phyloP scores from a whole-genome alignment of 177 flowering plant genomes.

The Vitis hybrid region DNA sequence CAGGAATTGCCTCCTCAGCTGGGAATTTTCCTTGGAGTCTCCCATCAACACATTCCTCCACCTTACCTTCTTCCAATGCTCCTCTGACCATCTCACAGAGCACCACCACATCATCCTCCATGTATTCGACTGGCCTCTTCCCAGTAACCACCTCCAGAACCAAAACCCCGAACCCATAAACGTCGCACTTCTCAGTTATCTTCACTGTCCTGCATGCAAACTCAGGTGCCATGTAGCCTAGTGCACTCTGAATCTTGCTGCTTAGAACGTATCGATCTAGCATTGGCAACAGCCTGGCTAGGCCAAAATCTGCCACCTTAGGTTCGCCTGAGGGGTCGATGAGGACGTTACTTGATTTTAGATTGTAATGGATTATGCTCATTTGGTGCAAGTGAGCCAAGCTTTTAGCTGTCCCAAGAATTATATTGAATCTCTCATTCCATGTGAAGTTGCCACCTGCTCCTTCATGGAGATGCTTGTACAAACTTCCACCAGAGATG shows the following conservation, averaged over 20 bases:
- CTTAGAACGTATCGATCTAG: constrained; percentile 84
- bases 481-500: constrained; percentile 69
- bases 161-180: constrained; percentile 86
- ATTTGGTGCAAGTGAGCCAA: constrained; percentile 72
- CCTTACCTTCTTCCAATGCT: constrained; percentile 81
- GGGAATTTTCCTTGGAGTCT: constrained; percentile 66
- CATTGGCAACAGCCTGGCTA: constrained; percentile 77
- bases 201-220: constrained; percentile 85
- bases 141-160: constrained; percentile 85
- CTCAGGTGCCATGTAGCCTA: constrained; percentile 98
- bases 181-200: constrained; percentile 92
- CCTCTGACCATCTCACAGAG: constrained; percentile 85
- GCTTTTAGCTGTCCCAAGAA: constrained; percentile 79
- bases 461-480: constrained; percentile 75
- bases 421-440: constrained; percentile 73
- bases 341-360: constrained; percentile 80
- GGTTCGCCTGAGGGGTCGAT: constrained; percentile 65
- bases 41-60: constrained; percentile 74
- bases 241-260: constrained; percentile 95
- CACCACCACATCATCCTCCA: constrained; percentile 94
- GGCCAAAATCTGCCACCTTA: constrained; percentile 84
- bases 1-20: constrained; percentile 77
- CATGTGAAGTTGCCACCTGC: constrained; percentile 47
- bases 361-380: constrained; percentile 76
- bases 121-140: constrained; percentile 89